Conservation (phyloP, 805 yeast species). For the Helenozyma rhizophorensis region DNA sequence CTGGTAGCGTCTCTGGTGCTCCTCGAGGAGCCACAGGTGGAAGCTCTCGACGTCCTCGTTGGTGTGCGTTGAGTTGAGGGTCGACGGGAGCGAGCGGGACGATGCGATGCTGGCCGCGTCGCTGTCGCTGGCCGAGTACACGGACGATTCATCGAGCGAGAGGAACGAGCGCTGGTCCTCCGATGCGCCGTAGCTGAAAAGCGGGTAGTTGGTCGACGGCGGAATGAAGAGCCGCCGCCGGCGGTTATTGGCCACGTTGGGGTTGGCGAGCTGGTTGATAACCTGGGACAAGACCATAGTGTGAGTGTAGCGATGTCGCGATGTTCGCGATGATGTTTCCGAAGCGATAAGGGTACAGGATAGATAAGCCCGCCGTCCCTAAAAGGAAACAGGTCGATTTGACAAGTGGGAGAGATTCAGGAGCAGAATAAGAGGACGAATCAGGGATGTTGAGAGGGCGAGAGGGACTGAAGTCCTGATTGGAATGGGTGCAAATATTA, state of each 20-base stretch:
- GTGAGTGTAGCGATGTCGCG: too few species aligned
- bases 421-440: too few species aligned
- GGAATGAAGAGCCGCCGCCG: constrained; percentile 40
- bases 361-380: too few species aligned
- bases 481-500: too few species aligned
- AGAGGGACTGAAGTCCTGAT: too few species aligned
- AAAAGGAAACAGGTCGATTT: too few species aligned
- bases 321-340: too few species aligned
- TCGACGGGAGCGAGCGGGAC: constrained; percentile 39
- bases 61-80: constrained; percentile 32
- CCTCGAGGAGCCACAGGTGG: constrained; percentile 41
- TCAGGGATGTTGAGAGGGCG: too few species aligned
- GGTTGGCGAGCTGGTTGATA: constrained; percentile 39
- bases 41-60: constrained; percentile 37
- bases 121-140: constrained; percentile 20
- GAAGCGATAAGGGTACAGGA: too few species aligned
- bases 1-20: constrained; percentile 35
- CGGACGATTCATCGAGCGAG: constrained; percentile 35
- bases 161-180: constrained; percentile 42
- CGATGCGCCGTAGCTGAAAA: constrained; percentile 40
- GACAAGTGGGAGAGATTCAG: too few species aligned
- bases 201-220: constrained; percentile 40
- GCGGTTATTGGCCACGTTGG: constrained; percentile 30
- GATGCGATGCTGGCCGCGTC: constrained; percentile 40
- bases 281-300: constrained; percentile 38